Evolutionary conservation across 768 basidiomycete species (phyloP), one percentile per base, ranked within the genome.

Genomic region (Sporobolomyces pararoseus): DNA sequence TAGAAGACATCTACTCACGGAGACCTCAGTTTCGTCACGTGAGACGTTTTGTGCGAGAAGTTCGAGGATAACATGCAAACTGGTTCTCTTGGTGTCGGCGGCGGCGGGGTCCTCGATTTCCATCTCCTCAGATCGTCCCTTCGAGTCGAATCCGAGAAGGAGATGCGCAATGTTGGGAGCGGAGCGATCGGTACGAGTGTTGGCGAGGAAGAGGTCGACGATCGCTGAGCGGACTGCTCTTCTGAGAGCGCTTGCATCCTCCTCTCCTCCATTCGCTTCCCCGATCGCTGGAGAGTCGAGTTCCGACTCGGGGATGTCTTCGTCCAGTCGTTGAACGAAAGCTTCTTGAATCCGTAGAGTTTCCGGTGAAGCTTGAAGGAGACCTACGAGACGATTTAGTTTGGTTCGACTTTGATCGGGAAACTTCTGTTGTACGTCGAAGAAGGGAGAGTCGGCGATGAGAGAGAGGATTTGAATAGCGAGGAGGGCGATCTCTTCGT

Each of bases 101-200:
- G 73, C 70, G 31, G 75, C 74, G 12, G 79, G 79, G 44, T 81
- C 80, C 50, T 79, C 77, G 32, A 81, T 75, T 44, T 67, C 65
- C 63, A 75, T 65, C 34, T 73, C 65, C n/a, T 70, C 69, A n/a
- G 70, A 51, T 7, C 71, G 31, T 4, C n/a, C 42, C 34, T 66
- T 55, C 34, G 74, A 34, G 62, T 89, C 89, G 75, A 94, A 90
- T 0, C 82, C 83, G 27, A 96, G 83, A 16, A 97, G 81, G 80
- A 90, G 89, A 79, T 96, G 93, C 0, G 89, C 89, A 25, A 95
- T 76, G 75, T 93, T 96, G 9, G 93, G 92, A 73, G 86, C 90
- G 0, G 85, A 79, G 13, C 84, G 80, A 51, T 82, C 83, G 0
- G 80, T 78, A n/a, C 84, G 81, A 0, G 92, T 92, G 68, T 88